Evolutionary conservation across 192 early-diverging fungal species (phyloP), one percentile per base, ranked within the genome.

Genomic region (Funneliformis mosseae): DNA sequence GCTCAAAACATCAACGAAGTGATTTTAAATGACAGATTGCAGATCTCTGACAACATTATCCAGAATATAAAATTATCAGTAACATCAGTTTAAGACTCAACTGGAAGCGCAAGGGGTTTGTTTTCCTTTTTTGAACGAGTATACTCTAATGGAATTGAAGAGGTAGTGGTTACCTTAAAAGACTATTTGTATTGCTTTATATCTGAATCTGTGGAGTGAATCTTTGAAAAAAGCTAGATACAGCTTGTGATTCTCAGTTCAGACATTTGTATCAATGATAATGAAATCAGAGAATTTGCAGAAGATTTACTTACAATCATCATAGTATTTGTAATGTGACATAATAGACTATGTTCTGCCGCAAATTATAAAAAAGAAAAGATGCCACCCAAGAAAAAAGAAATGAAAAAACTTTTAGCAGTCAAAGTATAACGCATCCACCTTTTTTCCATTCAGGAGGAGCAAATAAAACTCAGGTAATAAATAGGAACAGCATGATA

Each of bases 301-400:
- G 11, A 76, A 76, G 74, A 76, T 21, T 59, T 76, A 61, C 74
- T 76, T 28, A 8, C 28, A 76, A 76, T 76, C 48, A 0, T 75
- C n/a, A 75, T 5, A 55, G 48, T 75, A 10, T 75, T 75, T 75
- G 74, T 75, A 27, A 25, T 28, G 25, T 28, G 23, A 75, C 25
- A 75, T 75, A 75, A 75, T 75, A 27, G 48, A 59, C 8, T 75
- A 60, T 3, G 23, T 75, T 75, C 48, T 50, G 10, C 18, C 23
- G 27, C 23, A 10, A 75, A 75, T 75, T 4, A 3, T 16, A 75
- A 75, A 75, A 23, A 43, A 75, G 18, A 75, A 50, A n/a, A 75
- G 55, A 59, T 33, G 50, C 41, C 28, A 48, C 9, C 25, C 74
- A 75, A 75, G 25, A 59, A 61, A 25, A 33, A 23, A 45, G 59